Percentiles rank a stretch among this genome's conserved stretches.
Evolutionary conservation across 2,329 filamentous ascomycete genomes (phyloP).

Genomic region (Zymoseptoria ardabiliae): DNA sequence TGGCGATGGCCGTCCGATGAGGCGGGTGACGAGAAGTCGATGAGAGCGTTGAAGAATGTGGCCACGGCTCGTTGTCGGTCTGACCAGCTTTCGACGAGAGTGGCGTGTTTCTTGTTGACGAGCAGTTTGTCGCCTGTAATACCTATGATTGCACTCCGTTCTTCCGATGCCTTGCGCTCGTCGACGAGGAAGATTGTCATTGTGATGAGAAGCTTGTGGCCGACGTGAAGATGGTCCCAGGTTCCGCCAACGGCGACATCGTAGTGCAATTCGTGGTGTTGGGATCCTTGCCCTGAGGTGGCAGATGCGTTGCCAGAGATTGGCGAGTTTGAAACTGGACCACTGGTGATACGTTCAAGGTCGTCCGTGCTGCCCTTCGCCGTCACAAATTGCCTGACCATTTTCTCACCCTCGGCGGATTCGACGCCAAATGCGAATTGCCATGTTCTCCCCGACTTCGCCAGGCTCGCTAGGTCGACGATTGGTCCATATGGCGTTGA

Average conservation of each 20-base stretch:
- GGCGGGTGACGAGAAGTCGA: slow-evolving; percentile 49
- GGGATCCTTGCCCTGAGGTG: not conserved
- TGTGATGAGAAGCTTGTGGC: slow-evolving; percentile 93
- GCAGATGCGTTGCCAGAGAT: not conserved
- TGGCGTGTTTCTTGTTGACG: slow-evolving; percentile 79
- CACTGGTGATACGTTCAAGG: slow-evolving; percentile 22
- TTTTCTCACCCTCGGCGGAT: slow-evolving; percentile 54
- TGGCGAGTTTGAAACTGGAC: not conserved
- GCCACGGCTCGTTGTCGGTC: slow-evolving; percentile 62
- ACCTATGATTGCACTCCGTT: slow-evolving; percentile 65
- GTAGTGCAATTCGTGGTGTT: slow-evolving; percentile 37
- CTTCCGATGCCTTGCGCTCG: slow-evolving; percentile 23
- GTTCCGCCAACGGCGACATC: slow-evolving; percentile 82
- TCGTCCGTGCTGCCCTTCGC: slow-evolving; percentile 26
- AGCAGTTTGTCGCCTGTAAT: slow-evolving; percentile 84
- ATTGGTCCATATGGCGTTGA: slow-evolving; percentile 41
- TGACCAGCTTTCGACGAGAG: slow-evolving; percentile 74
- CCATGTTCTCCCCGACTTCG: slow-evolving; percentile 51
- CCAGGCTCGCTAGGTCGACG: slow-evolving; percentile 43
- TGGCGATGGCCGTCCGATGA: slow-evolving; percentile 21
- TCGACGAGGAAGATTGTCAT: slow-evolving; percentile 68
- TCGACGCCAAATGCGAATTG: slow-evolving; percentile 57
- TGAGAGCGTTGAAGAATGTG: slow-evolving; percentile 58
- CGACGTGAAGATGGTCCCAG: slow-evolving; percentile 91
- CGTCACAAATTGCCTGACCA: slow-evolving; percentile 44